Percentiles rank a stretch among this genome's conserved stretches.
Evolutionary conservation across 2,329 filamentous ascomycete species (phyloP).

Genomic region (Penicillium sumatraense): DNA sequence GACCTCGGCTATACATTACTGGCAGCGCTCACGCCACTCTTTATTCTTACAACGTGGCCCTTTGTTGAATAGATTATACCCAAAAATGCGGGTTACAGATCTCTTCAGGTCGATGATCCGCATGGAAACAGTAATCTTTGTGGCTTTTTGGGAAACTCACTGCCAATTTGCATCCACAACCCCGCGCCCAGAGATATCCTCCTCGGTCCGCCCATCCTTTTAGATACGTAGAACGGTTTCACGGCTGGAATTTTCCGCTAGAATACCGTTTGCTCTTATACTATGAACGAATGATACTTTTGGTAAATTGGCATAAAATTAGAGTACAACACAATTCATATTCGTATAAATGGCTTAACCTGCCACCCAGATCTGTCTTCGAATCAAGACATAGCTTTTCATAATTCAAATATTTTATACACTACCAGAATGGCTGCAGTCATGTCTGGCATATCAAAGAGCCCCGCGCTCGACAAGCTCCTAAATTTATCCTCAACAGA

Average conservation of each 20-base stretch:
- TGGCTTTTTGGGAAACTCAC: background rate
- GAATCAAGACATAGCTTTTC: background rate
- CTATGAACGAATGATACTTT: no score
- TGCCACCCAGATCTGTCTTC: background rate
- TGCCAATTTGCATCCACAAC: background rate
- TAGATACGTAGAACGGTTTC: background rate
- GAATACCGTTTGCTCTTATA: no score
- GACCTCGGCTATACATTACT: slow-evolving; percentile 18
- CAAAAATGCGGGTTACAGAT: background rate
- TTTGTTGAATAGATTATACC: background rate
- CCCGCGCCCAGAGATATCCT: slow-evolving; percentile 9
- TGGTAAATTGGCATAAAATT: background rate
- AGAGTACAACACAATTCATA: background rate
- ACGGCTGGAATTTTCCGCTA: no score
- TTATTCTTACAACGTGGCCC: background rate
- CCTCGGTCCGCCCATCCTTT: slow-evolving; percentile 23
- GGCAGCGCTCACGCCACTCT: slow-evolving; percentile 13
- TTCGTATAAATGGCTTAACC: slow-evolving; percentile 2
- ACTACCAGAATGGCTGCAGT: background rate
- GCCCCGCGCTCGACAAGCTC: background rate
- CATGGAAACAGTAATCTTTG: background rate
- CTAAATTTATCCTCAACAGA: slow-evolving; percentile 1
- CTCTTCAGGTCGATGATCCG: background rate
- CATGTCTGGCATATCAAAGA: background rate
- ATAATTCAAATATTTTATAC: background rate